Base-by-base conservation (phyloP, 441 rosid genomes). In the Erodium trifolium region DNA sequence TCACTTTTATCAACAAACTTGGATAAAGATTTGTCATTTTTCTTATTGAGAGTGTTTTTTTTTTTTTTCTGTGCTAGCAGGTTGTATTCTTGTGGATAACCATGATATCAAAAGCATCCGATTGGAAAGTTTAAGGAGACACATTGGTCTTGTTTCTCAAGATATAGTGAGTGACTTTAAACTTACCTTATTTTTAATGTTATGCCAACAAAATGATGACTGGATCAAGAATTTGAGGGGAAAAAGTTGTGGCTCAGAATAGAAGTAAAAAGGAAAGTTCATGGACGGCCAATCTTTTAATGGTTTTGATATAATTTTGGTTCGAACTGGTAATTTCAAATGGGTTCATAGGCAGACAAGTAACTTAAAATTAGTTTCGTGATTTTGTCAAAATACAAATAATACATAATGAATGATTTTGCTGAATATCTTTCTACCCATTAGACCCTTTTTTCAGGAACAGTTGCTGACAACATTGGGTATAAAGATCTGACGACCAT, bases 111-210 rank as follows among this genome's bases (percentile, higher is more conserved):
- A 82, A 76, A 73, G 79, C 72, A 79, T 93, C 68, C 79, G 70
- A 55, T 73, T 89, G 78, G 86, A 79, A 19, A 85, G 88, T 78
- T 83, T 91, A 83, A 91, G 97, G 85, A 80, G 83, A 72, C 89
- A 89, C 83, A 79, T 93, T 73, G 87, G 96, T 79, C 82, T 93
- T 34, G 98, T 93, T 81, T 93, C 98, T 68, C 97, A 93, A 79
- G 97, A 93, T 80, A 86, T 76, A 67, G 98, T 91, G 73, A 86
- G 89, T 78, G 35, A 59, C 68, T 67, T 35, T 37, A 49, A 62
- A 64, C 51, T 68, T 65, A 3, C 45, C 29, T 67, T 66, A 41
- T 49, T 53, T 14, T 19, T 66, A 35, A n/a, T 34, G 41, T 37
- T 37, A 37, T 37, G 41, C 41, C 41, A 0, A 7, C 41, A 37